phyloP scores from a whole-genome alignment of 2,329 filamentous ascomycete species.

The Pezicula rhizophila region DNA sequence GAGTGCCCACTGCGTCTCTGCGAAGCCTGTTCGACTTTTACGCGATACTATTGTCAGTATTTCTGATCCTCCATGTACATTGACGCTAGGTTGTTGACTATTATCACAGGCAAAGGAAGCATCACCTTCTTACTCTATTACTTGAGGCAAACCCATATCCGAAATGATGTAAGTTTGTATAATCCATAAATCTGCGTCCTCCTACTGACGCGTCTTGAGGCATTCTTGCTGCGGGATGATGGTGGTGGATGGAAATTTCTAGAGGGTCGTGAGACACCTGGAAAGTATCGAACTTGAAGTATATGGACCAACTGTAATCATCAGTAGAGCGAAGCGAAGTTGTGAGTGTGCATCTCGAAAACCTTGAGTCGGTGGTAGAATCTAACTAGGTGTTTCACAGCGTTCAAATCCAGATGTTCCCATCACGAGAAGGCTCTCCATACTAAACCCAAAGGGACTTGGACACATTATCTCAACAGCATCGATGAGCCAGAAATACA shows the following conservation, averaged over 20 bases:
- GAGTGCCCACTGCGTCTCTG: conserved; percentile 13
- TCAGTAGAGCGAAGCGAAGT: too few species aligned
- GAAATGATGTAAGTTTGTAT: conserved; percentile 13
- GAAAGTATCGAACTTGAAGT: too few species aligned
- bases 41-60: conserved; percentile 7
- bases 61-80: neutral
- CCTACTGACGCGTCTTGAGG: neutral
- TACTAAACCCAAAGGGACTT: too few species aligned
- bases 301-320: too few species aligned
- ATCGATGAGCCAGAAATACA: too few species aligned
- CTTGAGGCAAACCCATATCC: conserved; percentile 3
- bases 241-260: conserved; percentile 2
- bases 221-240: conserved; percentile 4
- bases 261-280: too few species aligned
- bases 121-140: conserved; percentile 7
- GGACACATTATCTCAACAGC: too few species aligned
- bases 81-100: conserved; percentile 1
- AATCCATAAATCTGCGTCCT: neutral
- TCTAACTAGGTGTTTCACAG: too few species aligned
- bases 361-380: too few species aligned
- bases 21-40: conserved; percentile 3
- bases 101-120: conserved; percentile 8
- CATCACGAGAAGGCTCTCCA: too few species aligned
- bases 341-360: too few species aligned
- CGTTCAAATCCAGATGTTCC: too few species aligned